Evolutionary conservation across 345 rosid species (phyloP), one percentile per base, ranked within the genome.

Genomic region (Citrus inodora): DNA sequence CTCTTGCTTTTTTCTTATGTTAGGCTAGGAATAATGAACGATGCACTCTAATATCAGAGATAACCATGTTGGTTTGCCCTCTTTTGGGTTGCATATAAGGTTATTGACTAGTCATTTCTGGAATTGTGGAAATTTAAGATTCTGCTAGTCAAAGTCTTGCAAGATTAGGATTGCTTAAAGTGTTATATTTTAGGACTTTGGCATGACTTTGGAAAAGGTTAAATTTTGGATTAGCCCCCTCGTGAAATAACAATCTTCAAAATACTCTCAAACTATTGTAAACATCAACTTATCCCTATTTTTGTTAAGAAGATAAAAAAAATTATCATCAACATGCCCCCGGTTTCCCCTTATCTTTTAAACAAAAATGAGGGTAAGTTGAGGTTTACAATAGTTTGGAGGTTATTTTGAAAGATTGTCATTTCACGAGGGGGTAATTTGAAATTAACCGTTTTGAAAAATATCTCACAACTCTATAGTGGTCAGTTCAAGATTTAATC

Each of bases 1-100:
- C 35, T 78, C 79, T 9, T 78, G 58, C 38, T 60, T 77, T 37
- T 80, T 21, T 80, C 35, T 58, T 56, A 21, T 27, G 46, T 6
- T 21, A 8, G 58, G 21, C 9, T 70, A 0, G 19, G 69, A 17
- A 42, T 46, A 38, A 38, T 69, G 56, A 38, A 68, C 0, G 9
- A 9, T 9, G 40, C 58, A 37, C 16, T 32, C 66, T 67, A 38
- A 38, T 27, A 38, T 60, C 13, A 33, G 37, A 32, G 28, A 42
- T 61, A 48, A 21, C 35, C 67, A 68, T 27, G 7, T 56, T 37
- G 33, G 33, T 11, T 76, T 55, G 65, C n/a, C 35, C 32, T 35
- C 32, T 61, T 42, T 53, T 75, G 11, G 7, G 69, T 11, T 17
- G 53, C 5, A 22, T 30, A 33, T 37, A 61, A 16, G 27, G 67